Base-by-base conservation (phyloP, 257 asterid genomes). In the Leonotis leonurus region DNA sequence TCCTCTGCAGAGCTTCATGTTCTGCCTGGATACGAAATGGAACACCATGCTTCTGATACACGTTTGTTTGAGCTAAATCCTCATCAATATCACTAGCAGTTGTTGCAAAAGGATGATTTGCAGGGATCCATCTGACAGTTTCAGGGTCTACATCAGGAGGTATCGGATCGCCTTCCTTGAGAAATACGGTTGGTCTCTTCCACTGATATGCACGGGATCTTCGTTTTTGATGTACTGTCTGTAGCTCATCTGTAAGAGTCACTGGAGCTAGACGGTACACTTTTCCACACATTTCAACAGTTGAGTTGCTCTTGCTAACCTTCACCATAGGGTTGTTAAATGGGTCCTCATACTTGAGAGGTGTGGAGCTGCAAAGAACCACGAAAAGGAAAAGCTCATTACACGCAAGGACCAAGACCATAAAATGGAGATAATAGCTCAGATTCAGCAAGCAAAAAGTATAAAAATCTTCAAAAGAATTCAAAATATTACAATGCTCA, bases 61-160 rank as follows among this genome's bases (percentile, higher is more conserved):
- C 99, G 58, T 93, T 93, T 41, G 76, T 84, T 70, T 87, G 97
- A 46, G 97, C 97, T 84, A 93, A 79, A 64, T 73, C 94, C 77
- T 89, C 99, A 53, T 93, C 95, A 41, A 93, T 93, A 29, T 93
- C 97, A 72, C 97, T 89, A 33, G 87, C 69, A 64, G 99, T 89
- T 39, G 97, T 93, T 61, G 99, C 99, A 78, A 93, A 93, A 1
- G 99, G 99, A 78, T 93, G 99, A 62, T 93, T 93, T 59, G 99
- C 88, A 45, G 99, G 99, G 68, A 93, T 93, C 99, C 99, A 93
- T 75, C 99, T 82, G 57, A 93, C 80, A 8, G 96, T 78, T 57
- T 93, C 96, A n/a, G 96, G 99, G 83, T 93, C 99, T 62, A 93
- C 96, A 78, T 87, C 99, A 50, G 95, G 84, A 45, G 99, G 99